Evolutionary conservation across 1,139 yeast species (phyloP), one percentile per base, ranked within the genome.

Genomic region (Meyerozyma athensensis): DNA sequence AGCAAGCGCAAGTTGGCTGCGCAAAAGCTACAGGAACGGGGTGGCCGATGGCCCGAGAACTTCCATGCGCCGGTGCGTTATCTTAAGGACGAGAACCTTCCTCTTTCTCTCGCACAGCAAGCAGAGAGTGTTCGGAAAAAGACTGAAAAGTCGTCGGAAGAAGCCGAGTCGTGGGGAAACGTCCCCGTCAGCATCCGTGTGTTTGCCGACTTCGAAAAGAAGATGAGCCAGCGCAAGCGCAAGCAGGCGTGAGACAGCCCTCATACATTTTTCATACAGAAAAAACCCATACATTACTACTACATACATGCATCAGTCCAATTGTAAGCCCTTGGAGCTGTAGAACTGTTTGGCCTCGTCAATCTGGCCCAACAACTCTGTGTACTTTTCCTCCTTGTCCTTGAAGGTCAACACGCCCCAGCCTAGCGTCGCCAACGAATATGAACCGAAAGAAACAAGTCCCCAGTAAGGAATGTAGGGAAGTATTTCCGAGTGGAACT

Each of bases 161-260:
- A 55, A 1, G 63, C 56, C 36, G 34, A 76, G 19, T 70, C 68
- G 7, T 84, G 90, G 86, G 75, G 71, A 5, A 81, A 75, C 36
- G 80, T 87, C 33, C 95, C 95, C 10, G 71, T 82, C 10, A 79
- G 85, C 23, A 80, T 90, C 45, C 72, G 77, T 43, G 96, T 79
- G 3, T 90, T 90, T 65, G 87, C 95, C 4, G 84, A 84, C 51
- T 77, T 86, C 38, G 97, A 90, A 58, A 77, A 79, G 63, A 69
- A 68, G 51, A 63, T 83, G 53, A 43, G 39, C 41, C 41, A 35
- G 36, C n/a, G 26, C 26, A 36, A 31, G 43, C 56, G 49, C 30
- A n/a, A n/a, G n/a, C n/a, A n/a, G n/a, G n/a, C n/a, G n/a, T n/a
- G n/a, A n/a, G n/a, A n/a, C n/a, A n/a, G n/a, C n/a, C n/a, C n/a